Evolutionary conservation across 495 filamentous ascomycete genomes (phyloP), one percentile per base, ranked within the genome.

Genomic region (Podospora australis): DNA sequence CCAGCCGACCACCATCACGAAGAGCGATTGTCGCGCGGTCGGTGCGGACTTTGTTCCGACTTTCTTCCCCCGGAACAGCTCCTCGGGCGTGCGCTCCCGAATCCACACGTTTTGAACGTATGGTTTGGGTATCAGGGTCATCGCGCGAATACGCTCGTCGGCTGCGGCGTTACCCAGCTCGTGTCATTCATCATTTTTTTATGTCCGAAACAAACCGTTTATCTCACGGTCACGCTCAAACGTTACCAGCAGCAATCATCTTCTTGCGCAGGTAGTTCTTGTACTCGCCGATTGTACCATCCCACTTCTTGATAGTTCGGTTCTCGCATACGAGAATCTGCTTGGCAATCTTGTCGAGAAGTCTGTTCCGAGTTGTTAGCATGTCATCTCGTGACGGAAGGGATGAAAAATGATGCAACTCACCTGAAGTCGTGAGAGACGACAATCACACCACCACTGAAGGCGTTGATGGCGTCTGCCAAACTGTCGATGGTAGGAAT

Each of bases 311-410:
- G 53, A 97, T 84, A 2, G 88, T 88, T 77, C 86, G 88, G 79
- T 97, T 84, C 71, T 99, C 94, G 71, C 92, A 99, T 28, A 99
- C 92, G 68, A 97, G 81, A 70, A 99, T 99, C 65, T 99, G 90
- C 78, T 97, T 99, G 54, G 92, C 92, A 65, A 99, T 99, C 78
- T 95, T 97, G 78, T 99, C 92, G 50, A 99, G 83, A 53, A 99
- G 74, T 75, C 88, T 91, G 55, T 30, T 38, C 4, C 23, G 13
- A 26, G 23, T 6, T 25, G 50, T 66, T 49, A 68, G 61, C 39
- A 52, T 45, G 13, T 7, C 1, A 29, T 11, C 16, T 26, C 13
- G 13, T 10, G 2, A 34, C 39, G 3, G n/a, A 6, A n/a, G 2
- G 14, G n/a, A 13, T 36, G 28, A 11, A n/a, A 2, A 17, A 32